Conservation (phyloP, 352 stramenopile species). For the Phytophthora megakarya region DNA sequence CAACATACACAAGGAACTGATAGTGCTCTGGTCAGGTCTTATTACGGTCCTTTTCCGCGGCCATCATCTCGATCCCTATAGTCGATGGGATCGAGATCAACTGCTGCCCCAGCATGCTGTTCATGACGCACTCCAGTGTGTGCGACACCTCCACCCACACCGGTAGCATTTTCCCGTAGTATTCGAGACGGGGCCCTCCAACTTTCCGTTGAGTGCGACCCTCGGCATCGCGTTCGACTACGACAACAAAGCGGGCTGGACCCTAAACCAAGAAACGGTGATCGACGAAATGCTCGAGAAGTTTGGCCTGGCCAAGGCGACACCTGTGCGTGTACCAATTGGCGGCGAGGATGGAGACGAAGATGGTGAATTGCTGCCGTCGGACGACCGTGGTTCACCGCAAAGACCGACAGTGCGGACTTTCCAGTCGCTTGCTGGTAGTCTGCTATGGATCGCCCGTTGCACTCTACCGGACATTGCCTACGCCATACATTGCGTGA, state of each 20-base stretch:
- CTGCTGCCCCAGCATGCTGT: constrained; percentile 22
- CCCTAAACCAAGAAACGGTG: constrained; percentile 4
- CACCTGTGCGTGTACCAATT: too few species aligned
- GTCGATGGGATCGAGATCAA: background rate
- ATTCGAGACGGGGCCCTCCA: constrained; percentile 1
- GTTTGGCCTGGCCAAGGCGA: background rate
- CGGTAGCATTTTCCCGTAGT: constrained; percentile 21
- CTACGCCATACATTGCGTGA: constrained; percentile 35
- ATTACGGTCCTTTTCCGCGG: background rate
- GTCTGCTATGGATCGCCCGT: constrained; percentile 34
- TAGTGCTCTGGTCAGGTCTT: constrained; percentile 20
- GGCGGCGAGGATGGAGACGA: background rate
- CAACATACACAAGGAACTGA: constrained; percentile 21
- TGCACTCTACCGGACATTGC: constrained; percentile 36
- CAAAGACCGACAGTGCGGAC: constrained; percentile 21
- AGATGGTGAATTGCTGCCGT: background rate
- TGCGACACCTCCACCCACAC: constrained; percentile 5
- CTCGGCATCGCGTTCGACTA: constrained; percentile 11
- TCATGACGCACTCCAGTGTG: constrained; percentile 15
- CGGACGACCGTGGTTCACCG: background rate
- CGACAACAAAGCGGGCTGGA: background rate
- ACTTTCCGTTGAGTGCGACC: background rate
- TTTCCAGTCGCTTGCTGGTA: constrained; percentile 41
- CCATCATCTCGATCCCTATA: constrained; percentile 16
- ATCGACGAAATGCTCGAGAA: constrained; percentile 15